Evolutionary conservation across 169 alveolate genomes (phyloP).

Genomic region (Sarcocystis neurona): DNA sequence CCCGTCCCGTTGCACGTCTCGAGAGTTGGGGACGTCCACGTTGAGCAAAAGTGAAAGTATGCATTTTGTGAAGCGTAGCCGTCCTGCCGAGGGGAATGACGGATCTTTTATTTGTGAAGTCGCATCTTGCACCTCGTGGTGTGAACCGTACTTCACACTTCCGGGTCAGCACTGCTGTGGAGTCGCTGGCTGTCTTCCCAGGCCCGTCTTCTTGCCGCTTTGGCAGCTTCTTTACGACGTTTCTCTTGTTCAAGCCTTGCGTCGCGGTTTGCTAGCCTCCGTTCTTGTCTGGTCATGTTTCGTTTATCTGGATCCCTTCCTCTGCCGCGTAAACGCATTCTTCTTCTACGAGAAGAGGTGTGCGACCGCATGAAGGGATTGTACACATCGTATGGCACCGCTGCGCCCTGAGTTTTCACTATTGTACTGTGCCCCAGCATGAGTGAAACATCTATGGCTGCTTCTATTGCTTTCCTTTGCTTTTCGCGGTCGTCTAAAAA

Average conservation of each 20-base stretch:
- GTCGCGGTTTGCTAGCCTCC: constrained; percentile 32
- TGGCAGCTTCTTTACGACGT: background rate
- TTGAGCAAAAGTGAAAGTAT: too few species aligned
- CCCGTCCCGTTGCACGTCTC: too few species aligned
- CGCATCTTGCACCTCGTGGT: too few species aligned
- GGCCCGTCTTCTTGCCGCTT: background rate
- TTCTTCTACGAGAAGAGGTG: constrained; percentile 26
- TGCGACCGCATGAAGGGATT: constrained; percentile 42
- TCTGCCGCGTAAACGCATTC: constrained; percentile 43
- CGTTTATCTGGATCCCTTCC: constrained; percentile 25
- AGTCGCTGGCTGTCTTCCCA: constrained; percentile 19
- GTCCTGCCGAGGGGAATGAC: too few species aligned
- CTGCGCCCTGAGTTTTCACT: constrained; percentile 39
- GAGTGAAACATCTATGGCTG: constrained; percentile 59
- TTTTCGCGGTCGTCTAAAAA: background rate
- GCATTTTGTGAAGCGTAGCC: too few species aligned
- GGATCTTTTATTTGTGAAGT: too few species aligned
- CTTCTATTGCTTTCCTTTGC: constrained; percentile 38
- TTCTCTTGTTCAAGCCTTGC: background rate
- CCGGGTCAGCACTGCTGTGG: too few species aligned
- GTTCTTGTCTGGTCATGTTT: constrained; percentile 33
- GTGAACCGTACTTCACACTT: too few species aligned
- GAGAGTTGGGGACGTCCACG: too few species aligned
- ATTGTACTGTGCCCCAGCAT: constrained; percentile 46
- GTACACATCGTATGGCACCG: constrained; percentile 33